Evolutionary conservation across 1,284 basidiomycete genomes (phyloP).

Genomic region (Papiliotrema terrestris): DNA sequence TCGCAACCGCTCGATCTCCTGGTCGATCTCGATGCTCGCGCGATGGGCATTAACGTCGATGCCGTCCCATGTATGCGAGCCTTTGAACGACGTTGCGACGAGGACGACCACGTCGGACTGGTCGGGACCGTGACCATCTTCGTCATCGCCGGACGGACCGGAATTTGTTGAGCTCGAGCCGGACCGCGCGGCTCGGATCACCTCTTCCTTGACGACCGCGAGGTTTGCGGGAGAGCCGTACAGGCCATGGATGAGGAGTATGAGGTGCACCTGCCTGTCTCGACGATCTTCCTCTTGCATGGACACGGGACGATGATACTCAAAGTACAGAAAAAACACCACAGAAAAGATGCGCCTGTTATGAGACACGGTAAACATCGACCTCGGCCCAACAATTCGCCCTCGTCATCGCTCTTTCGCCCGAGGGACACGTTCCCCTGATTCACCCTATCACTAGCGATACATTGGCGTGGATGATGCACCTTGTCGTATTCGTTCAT

Average conservation of each 20-base stretch:
- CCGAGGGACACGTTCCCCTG: not conserved
- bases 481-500: no score
- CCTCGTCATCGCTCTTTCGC: not conserved
- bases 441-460: not conserved
- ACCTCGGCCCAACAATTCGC: not conserved
- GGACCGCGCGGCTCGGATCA: conserved; percentile 5
- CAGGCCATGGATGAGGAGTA: conserved; percentile 46
- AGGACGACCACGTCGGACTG: conserved; percentile 23
- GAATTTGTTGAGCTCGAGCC: not conserved
- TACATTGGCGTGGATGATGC: no score
- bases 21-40: conserved; percentile 38
- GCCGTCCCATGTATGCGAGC: conserved; percentile 46
- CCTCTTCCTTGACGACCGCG: conserved; percentile 32
- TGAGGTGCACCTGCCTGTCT: conserved; percentile 29
- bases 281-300: not conserved
- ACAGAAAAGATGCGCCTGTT: not conserved
- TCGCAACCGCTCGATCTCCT: conserved; percentile 34
- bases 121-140: not conserved
- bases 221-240: conserved; percentile 42
- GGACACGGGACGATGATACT: not conserved
- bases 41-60: conserved; percentile 45
- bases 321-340: not conserved
- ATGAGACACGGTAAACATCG: not conserved
- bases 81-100: conserved; percentile 25
- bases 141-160: not conserved